phyloP scores from a whole-genome alignment of 129 eudicot genomes.

The Silybum marianum region DNA sequence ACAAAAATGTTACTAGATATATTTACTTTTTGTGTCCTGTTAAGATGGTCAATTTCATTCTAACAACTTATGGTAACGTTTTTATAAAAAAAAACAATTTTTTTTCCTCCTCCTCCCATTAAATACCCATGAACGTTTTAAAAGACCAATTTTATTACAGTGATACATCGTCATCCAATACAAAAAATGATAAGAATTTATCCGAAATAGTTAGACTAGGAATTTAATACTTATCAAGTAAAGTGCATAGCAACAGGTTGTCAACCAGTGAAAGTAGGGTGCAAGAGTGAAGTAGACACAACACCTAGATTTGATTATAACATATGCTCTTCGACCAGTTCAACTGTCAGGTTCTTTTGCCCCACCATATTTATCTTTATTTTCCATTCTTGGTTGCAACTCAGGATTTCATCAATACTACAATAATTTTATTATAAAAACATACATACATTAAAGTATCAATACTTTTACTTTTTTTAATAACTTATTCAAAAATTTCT shows the following conservation, averaged over 20 bases:
- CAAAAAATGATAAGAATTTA: not conserved
- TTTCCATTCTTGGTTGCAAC: not conserved
- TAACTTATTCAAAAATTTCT: too few species aligned
- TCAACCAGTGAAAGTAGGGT: constrained; percentile 9
- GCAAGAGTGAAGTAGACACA: constrained; percentile 27
- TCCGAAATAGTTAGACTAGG: not conserved
- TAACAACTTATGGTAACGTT: not conserved
- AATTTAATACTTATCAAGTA: not conserved
- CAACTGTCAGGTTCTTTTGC: constrained; percentile 28
- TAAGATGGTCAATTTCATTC: not conserved
- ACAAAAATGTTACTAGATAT: too few species aligned
- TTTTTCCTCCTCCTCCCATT: not conserved
- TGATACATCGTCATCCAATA: not conserved
- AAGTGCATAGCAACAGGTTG: constrained; percentile 6
- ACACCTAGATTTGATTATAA: constrained; percentile 30
- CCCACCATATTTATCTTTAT: constrained; percentile 12
- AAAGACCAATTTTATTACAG: not conserved
- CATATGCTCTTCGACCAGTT: constrained; percentile 15
- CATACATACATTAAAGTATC: not conserved
- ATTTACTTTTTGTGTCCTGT: not conserved
- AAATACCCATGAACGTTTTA: not conserved
- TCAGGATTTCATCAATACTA: not conserved
- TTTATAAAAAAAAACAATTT: not conserved
- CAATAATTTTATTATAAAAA: not conserved
- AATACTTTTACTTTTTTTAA: not conserved